These are phyloP conservation scores for Ambrosiella cleistominuta DNA, from an alignment of 2,329 filamentous ascomycete genomes.

Conservation along the genomic window DNA sequence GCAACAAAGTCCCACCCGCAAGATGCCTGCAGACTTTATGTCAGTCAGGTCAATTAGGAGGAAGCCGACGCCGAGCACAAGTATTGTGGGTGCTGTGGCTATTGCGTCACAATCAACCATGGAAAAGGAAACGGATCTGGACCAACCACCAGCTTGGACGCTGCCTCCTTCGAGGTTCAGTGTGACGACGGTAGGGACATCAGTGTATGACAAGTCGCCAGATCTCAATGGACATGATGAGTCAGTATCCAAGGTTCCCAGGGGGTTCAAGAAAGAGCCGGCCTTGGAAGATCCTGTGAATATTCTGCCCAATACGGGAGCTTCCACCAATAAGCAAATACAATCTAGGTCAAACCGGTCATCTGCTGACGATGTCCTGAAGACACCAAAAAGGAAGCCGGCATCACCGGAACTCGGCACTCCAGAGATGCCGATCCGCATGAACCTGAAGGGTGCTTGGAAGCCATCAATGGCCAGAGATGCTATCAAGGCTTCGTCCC, in stretches of 20 bases:
- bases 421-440: conserved; percentile 5
- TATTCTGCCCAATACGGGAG: neutral
- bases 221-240: conserved; percentile 22
- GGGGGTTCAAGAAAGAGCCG: neutral
- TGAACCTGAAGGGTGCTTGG: conserved; percentile 8
- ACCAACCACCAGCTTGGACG: conserved; percentile 21
- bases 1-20: conserved; percentile 6
- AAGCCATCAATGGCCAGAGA: conserved; percentile 4
- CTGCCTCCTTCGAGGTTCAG: conserved; percentile 46
- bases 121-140: conserved; percentile 5
- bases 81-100: neutral
- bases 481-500: neutral
- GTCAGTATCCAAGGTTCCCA: conserved; percentile 19
- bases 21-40: conserved; percentile 1
- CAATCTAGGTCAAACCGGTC: neutral
- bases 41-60: conserved; percentile 25
- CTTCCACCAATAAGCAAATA: neutral
- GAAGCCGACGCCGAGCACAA: conserved; percentile 25
- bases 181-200: conserved; percentile 42
- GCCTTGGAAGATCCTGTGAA: neutral
- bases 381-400: neutral
- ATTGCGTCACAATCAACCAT: conserved; percentile 8
- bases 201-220: conserved; percentile 26
- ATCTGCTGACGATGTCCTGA: no score
- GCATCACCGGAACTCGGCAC: neutral